Evolutionary conservation across 805 yeast species (phyloP).

Genomic region (Candida loeiensis): DNA sequence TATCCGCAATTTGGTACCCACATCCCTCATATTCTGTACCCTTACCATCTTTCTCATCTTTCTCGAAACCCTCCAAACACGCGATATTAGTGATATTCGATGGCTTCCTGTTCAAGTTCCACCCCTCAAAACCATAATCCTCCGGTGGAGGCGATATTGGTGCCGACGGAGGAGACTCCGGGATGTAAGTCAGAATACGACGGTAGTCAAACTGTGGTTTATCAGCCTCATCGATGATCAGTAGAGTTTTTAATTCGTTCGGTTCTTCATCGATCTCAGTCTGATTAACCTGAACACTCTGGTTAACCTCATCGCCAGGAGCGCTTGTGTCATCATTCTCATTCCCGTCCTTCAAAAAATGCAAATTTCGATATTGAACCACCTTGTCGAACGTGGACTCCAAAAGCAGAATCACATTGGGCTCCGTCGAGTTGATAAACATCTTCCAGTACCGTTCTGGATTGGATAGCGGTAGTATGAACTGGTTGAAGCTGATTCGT

Average conservation of each 20-base stretch:
- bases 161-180: conserved; percentile 44
- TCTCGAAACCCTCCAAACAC: conserved; percentile 19
- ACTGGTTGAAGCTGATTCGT: conserved; percentile 45
- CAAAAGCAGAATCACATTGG: conserved; percentile 22
- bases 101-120: conserved; percentile 12
- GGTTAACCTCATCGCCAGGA: background rate
- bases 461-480: conserved; percentile 62
- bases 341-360: conserved; percentile 9
- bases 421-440: conserved; percentile 32
- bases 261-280: conserved; percentile 14
- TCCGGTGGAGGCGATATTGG: conserved; percentile 35
- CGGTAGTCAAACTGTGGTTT: conserved; percentile 4
- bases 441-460: conserved; percentile 76
- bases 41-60: background rate
- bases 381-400: conserved; percentile 37
- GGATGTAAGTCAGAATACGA: conserved; percentile 27
- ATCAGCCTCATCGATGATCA: conserved; percentile 11
- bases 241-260: conserved; percentile 11
- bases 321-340: background rate
- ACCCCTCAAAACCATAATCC: conserved; percentile 29
- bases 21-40: background rate
- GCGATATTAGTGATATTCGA: conserved; percentile 30
- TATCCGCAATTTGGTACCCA: background rate
- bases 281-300: too few relatives aligned
- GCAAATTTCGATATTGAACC: conserved; percentile 42